phyloP scores from a whole-genome alignment of 108 stramenopile species.

The Nitzschia sp. region DNA sequence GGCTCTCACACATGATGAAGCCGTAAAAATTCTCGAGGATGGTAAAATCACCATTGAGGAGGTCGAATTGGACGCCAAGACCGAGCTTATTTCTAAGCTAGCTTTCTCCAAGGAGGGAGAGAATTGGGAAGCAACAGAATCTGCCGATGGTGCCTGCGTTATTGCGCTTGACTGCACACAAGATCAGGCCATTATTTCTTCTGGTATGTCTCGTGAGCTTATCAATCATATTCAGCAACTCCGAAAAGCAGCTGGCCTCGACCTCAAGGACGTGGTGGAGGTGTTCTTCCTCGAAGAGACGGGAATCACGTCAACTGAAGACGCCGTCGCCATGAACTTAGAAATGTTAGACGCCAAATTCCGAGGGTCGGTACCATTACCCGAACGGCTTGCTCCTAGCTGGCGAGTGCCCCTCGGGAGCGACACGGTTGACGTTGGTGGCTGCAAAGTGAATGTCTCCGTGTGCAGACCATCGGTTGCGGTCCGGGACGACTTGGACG shows the following conservation, averaged over 20 bases:
- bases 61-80: slow-evolving; percentile 69
- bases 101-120: slow-evolving; percentile 91
- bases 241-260: slow-evolving; percentile 91
- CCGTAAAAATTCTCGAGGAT: slow-evolving; percentile 76
- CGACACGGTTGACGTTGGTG: slow-evolving; percentile 77
- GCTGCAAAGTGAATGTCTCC: slow-evolving; percentile 66
- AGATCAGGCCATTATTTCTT: slow-evolving; percentile 90
- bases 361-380: slow-evolving; percentile 81
- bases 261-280: slow-evolving; percentile 87
- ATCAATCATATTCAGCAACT: slow-evolving; percentile 97
- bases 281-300: slow-evolving; percentile 85
- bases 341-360: slow-evolving; percentile 73
- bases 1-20: slow-evolving; percentile 74
- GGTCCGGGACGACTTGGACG: slow-evolving; percentile 60
- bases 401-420: slow-evolving; percentile 69
- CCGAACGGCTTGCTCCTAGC: slow-evolving; percentile 66
- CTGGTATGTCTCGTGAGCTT: slow-evolving; percentile 92
- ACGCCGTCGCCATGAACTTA: slow-evolving; percentile 75
- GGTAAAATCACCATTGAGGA: slow-evolving; percentile 85
- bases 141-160: slow-evolving; percentile 88
- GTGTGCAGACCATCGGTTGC: slow-evolving; percentile 81
- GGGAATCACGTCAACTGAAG: slow-evolving; percentile 61
- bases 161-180: slow-evolving; percentile 96
- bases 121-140: slow-evolving; percentile 86
- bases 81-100: slow-evolving; percentile 87